These are phyloP conservation scores for Phyllosticta paracitricarpa DNA, from an alignment of 2,329 filamentous ascomycete genomes.

Conservation along the genomic window DNA sequence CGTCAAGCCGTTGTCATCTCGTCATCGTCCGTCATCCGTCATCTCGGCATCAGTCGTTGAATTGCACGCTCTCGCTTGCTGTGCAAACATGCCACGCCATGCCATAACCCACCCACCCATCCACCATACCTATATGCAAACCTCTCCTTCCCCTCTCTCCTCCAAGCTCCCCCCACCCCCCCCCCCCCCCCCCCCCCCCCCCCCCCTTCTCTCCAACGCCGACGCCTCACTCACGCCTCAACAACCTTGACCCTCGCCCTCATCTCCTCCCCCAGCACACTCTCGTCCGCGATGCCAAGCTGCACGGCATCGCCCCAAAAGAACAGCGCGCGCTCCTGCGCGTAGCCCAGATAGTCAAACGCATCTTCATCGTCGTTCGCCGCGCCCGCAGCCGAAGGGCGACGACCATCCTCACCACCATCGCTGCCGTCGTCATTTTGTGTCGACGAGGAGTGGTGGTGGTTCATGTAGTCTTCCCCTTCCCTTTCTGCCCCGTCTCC, in stretches of 20 bases:
- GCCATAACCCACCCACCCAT: neutral
- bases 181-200: neutral
- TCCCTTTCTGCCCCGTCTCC: neutral
- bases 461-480: constrained; percentile 8
- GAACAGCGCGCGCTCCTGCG: constrained; percentile 82
- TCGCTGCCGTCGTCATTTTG: neutral
- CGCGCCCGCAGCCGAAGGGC: constrained; percentile 11
- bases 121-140: neutral
- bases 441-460: too few species aligned
- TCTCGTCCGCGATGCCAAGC: constrained; percentile 59
- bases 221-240: constrained; percentile 34
- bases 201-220: constrained; percentile 21
- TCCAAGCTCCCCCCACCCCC: neutral
- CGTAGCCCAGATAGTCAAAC: constrained; percentile 89
- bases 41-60: too few species aligned
- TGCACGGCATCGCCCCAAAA: constrained; percentile 86
- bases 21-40: too few species aligned
- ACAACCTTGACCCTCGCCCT: constrained; percentile 58
- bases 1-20: too few species aligned
- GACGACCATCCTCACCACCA: constrained; percentile 25
- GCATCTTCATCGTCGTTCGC: constrained; percentile 47
- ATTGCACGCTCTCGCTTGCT: too few species aligned
- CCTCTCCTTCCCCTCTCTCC: too few species aligned
- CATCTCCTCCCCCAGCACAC: constrained; percentile 64
- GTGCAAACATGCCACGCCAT: too few species aligned